A percentile compares a stretch with the other conserved stretches of the same genome.
Conservation (phyloP, 176 grass and related monocot species). For the Chrysopogon serrulatus region DNA sequence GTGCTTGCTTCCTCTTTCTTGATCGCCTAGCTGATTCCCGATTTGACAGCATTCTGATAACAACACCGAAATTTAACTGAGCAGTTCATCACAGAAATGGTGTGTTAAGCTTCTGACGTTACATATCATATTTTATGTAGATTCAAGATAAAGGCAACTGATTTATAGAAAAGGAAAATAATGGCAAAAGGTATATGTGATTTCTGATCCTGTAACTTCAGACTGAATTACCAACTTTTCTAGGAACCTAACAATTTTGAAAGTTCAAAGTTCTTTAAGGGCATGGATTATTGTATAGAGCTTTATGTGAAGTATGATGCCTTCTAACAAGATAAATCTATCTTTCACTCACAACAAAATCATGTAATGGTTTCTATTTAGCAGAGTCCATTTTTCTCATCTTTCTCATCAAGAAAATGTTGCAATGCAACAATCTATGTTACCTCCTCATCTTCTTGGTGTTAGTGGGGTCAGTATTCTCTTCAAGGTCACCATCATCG, state of each 20-base stretch:
- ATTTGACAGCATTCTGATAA: conserved; percentile 81
- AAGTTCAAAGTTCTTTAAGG: neutral
- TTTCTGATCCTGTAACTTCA: neutral
- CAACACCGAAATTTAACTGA: conserved; percentile 8
- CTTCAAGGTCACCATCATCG: conserved; percentile 60
- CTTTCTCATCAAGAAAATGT: neutral
- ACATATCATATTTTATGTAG: neutral
- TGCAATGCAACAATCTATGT: neutral
- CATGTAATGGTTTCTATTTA: neutral
- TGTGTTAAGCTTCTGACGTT: neutral
- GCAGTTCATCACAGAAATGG: neutral
- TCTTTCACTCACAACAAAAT: neutral
- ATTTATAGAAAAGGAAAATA: neutral
- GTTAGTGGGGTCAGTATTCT: conserved; percentile 44
- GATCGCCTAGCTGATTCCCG: conserved; percentile 91
- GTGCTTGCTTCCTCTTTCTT: conserved; percentile 83
- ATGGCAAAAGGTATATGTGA: neutral
- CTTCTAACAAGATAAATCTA: neutral
- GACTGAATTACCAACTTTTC: neutral
- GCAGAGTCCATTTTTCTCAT: neutral
- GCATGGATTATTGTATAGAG: neutral
- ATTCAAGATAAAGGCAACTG: neutral
- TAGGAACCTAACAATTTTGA: neutral
- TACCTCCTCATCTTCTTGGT: conserved; percentile 72
- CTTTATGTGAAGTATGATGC: neutral